Base-by-base conservation (phyloP, 2,329 filamentous ascomycete species). In the Paecilomyces formosus region DNA sequence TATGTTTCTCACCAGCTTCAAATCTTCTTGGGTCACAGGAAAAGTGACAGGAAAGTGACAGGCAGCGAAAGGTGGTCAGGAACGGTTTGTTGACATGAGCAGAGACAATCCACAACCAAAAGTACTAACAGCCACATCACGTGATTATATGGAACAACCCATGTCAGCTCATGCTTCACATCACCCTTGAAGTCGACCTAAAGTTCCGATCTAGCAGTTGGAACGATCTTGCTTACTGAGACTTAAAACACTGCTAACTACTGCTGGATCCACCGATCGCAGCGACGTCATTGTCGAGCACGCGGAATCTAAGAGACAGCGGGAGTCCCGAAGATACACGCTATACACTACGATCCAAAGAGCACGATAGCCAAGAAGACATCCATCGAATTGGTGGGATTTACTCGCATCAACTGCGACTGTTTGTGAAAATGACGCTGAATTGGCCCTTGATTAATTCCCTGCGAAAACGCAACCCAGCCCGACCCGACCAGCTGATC, bases 381-480 rank as follows among this genome's bases (percentile, higher is more conserved):
- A 39, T 15, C 2, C n/a, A 1, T 45, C 35, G 35, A 4, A 45
- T 45, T 45, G 35, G 13, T 45, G 7, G 13, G 7, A n/a, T 1
- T 45, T 45, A 45, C 22, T 62, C 55, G 64, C 63, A 33, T 65
- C 62, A 5, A 62, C 62, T 53, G 64, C 63, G 24, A 65, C 49
- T 11, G 62, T 62, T 28, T 62, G 63, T 33, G 62, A 64, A 13
- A 61, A 60, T 26, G 61, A 57, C 30, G 35, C n/a, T 6, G 35
- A 45, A 45, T 45, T 45, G 35, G 35, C 58, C 61, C 62, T 63
- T 65, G 63, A 66, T 69, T 66, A 69, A 66, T 64, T 66, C 62
- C 62, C 60, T 62, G 63, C 60, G 65, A 67, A 57, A 67, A 65
- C 66, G 62, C 62, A 56, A 68, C 65, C 62, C 63, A 67, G 63